Conservation (phyloP, 257 asterid genomes). For the Echium plantagineum region DNA sequence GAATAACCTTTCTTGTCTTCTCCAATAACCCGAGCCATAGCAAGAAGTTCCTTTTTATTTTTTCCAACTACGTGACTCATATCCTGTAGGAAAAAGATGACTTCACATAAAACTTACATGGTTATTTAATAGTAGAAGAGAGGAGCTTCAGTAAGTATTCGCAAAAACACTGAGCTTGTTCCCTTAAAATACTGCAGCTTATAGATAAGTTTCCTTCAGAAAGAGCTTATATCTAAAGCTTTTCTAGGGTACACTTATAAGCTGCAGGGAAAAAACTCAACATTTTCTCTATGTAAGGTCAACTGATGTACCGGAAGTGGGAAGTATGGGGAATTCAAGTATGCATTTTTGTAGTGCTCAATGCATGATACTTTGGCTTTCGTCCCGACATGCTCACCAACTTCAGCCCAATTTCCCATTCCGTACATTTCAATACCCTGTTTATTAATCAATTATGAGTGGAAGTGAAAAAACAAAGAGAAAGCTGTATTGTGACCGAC, state of each 20-base stretch:
- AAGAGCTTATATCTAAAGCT: background rate
- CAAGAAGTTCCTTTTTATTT: conserved; percentile 67
- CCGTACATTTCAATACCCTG: conserved; percentile 93
- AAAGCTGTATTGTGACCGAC: background rate
- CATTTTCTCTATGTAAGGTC: background rate
- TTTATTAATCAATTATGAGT: conserved; percentile 11
- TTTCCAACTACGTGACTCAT: conserved; percentile 74
- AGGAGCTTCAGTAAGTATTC: conserved; percentile 1
- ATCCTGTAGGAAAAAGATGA: conserved; percentile 34
- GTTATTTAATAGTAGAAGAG: conserved; percentile 3
- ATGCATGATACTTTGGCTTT: conserved; percentile 67
- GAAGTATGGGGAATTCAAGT: conserved; percentile 69
- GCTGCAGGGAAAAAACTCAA: background rate
- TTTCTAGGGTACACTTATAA: background rate
- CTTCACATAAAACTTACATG: conserved; percentile 2
- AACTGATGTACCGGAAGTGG: conserved; percentile 64
- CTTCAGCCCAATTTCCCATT: conserved; percentile 87
- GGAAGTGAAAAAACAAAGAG: conserved; percentile 7
- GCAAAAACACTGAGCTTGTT: background rate
- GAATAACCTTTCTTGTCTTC: conserved; percentile 65
- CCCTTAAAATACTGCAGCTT: background rate
- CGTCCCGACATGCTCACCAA: conserved; percentile 87
- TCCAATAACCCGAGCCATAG: conserved; percentile 61
- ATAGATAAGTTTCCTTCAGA: background rate
- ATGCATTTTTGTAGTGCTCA: conserved; percentile 59